Evolutionary conservation across 2,329 filamentous ascomycete genomes (phyloP).

Genomic region (Fusarium nanum): DNA sequence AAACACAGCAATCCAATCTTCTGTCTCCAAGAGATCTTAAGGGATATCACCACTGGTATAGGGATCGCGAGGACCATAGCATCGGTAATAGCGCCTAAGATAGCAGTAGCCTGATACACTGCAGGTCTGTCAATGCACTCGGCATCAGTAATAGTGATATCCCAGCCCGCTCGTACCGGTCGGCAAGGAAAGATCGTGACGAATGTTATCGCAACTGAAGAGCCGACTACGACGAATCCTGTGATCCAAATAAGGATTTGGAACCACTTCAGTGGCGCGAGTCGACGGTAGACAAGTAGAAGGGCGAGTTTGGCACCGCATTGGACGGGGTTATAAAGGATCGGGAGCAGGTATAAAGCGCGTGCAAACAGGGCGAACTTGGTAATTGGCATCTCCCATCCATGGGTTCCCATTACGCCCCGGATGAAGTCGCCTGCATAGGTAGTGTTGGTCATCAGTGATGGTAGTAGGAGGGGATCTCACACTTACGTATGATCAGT

Average conservation of each 20-base stretch:
- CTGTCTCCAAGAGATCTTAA: constrained; percentile 8
- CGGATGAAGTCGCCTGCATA: neutral
- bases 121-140: constrained; percentile 21
- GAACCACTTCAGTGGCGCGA: neutral
- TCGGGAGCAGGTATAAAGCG: neutral
- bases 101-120: constrained; percentile 21
- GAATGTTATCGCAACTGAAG: constrained; percentile 22
- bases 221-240: constrained; percentile 14
- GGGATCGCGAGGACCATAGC: neutral
- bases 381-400: neutral
- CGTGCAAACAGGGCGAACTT: neutral
- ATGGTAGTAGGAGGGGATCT: neutral
- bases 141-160: constrained; percentile 4
- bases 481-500: neutral
- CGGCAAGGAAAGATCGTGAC: constrained; percentile 21
- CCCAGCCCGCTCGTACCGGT: constrained; percentile 16
- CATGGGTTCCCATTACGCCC: neutral
- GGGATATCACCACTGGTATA: neutral
- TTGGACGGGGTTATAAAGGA: neutral
- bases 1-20: constrained; percentile 24
- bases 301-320: neutral
- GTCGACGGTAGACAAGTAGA: neutral
- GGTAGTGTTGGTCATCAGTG: neutral
- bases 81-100: neutral
- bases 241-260: constrained; percentile 6